Percentiles rank a stretch among this genome's conserved stretches.
Conservation (phyloP, 352 stramenopile species). For the Pythium dissimile region DNA sequence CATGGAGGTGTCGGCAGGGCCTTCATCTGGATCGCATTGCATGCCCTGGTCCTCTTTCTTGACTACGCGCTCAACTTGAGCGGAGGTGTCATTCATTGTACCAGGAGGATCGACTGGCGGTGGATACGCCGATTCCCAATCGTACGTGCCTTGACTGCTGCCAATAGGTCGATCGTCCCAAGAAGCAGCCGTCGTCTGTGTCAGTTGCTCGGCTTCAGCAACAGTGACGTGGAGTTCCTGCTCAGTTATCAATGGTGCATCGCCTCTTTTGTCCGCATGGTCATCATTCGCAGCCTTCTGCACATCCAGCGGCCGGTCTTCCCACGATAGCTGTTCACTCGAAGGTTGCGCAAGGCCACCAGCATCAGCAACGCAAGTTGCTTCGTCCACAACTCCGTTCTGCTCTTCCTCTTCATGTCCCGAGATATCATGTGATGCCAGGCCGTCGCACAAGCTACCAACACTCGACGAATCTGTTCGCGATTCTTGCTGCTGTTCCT, state of each 20-base stretch:
- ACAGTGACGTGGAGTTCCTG: no score
- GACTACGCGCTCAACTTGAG: no score
- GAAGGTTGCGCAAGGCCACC: no score
- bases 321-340: no score
- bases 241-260: no score
- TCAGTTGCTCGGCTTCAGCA: background rate
- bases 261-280: background rate
- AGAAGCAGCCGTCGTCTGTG: background rate
- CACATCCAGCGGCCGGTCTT: conserved; percentile 11
- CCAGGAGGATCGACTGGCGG: background rate
- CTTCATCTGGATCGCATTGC: no score
- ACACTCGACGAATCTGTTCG: conserved; percentile 2
- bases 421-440: conserved; percentile 13
- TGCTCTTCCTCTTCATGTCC: background rate
- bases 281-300: background rate
- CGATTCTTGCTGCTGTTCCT: background rate
- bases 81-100: background rate
- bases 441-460: conserved; percentile 4
- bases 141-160: background rate
- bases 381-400: no score
- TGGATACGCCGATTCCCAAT: background rate
- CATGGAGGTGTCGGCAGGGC: no score
- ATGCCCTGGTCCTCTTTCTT: no score
- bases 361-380: no score
- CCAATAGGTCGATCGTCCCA: conserved; percentile 8